A percentile compares a stretch with the other conserved stretches of the same genome.
phyloP scores from a whole-genome alignment of 108 stramenopile species.

The Cyclotella choctawhatcheeana region DNA sequence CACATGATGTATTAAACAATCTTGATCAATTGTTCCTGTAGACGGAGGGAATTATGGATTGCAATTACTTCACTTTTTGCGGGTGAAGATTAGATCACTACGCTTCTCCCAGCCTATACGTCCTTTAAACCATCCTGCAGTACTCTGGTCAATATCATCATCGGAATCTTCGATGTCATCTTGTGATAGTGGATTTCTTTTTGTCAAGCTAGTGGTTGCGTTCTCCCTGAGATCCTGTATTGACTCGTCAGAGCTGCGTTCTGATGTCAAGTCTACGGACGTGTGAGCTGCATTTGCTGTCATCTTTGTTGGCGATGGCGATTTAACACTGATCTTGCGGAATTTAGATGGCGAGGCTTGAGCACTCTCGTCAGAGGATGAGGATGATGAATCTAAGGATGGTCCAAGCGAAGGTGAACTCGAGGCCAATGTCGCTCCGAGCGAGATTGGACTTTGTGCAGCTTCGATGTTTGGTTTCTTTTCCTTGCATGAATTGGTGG shows the following conservation, averaged over 20 bases:
- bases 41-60: no score
- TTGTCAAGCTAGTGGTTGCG: neutral
- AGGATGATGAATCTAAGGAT: neutral
- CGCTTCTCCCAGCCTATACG: no score
- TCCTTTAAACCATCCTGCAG: no score
- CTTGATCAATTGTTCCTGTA: no score
- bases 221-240: neutral
- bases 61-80: no score
- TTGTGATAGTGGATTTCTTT: neutral
- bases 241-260: neutral
- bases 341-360: neutral
- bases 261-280: conserved; percentile 2
- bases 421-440: neutral
- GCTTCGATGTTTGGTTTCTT: neutral
- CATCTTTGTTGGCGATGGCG: neutral
- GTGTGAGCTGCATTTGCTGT: neutral
- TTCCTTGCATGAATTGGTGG: neutral
- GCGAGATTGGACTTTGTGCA: neutral
- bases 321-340: neutral
- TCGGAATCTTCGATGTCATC: conserved; percentile 6
- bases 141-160: no score
- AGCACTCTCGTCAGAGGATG: neutral
- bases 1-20: no score
- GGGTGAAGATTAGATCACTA: no score
- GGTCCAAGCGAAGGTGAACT: conserved; percentile 8